phyloP scores from a whole-genome alignment of 2,329 filamentous ascomycete genomes.

The Elsinoe arachidis region DNA sequence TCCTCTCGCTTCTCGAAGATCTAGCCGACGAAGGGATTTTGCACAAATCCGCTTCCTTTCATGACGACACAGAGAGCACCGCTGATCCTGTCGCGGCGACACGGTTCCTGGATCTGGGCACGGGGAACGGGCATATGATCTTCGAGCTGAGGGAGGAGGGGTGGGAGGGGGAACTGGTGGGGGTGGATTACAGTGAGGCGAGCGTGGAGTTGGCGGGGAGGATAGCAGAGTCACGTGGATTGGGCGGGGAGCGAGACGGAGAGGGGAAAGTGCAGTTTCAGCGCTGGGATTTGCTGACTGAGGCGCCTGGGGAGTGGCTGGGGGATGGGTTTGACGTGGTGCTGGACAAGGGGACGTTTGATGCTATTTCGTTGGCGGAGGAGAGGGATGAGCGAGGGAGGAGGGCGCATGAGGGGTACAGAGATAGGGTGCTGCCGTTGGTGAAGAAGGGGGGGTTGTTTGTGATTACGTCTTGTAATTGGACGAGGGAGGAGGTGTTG shows the following conservation, averaged over 20 bases:
- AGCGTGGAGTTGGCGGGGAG: conserved; percentile 66
- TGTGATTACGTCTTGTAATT: conserved; percentile 92
- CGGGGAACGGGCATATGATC: conserved; percentile 88
- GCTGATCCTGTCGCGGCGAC: conserved; percentile 27
- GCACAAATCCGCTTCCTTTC: conserved; percentile 24
- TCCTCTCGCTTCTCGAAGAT: conserved; percentile 52
- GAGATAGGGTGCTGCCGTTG: conserved; percentile 56
- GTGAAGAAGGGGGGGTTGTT: conserved; percentile 65
- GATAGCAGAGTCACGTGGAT: conserved; percentile 35
- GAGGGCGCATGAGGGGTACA: conserved; percentile 67
- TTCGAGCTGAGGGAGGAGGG: conserved; percentile 62
- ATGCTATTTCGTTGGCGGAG: conserved; percentile 73
- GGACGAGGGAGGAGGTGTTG: conserved; percentile 81
- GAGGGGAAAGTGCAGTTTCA: conserved; percentile 34
- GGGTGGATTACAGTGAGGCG: conserved; percentile 75
- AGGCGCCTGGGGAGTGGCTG: conserved; percentile 48
- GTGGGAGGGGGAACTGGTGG: conserved; percentile 64
- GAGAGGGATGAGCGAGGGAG: conserved; percentile 45
- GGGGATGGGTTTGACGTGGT: conserved; percentile 71
- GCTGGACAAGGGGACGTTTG: conserved; percentile 97
- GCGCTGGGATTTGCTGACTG: conserved; percentile 43
- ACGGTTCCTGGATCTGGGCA: conserved; percentile 76
- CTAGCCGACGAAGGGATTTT: conserved; percentile 46
- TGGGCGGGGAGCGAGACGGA: conserved; percentile 19
- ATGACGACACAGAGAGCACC: conserved; percentile 6